Base-by-base conservation (phyloP, 2,329 filamentous ascomycete species). In the Talaromyces amestolkiae region DNA sequence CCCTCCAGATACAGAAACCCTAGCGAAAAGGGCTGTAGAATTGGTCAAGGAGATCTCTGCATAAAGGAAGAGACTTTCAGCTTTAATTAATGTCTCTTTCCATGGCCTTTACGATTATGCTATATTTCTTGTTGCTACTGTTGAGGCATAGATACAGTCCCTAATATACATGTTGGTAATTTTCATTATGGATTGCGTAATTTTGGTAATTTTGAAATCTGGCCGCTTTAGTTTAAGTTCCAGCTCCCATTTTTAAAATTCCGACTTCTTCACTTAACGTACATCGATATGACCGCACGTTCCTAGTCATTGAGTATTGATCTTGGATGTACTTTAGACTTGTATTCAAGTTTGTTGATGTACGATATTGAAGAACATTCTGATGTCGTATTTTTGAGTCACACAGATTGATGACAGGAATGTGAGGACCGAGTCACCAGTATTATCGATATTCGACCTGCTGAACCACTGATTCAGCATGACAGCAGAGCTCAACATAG, bases 1-100 rank as follows among this genome's bases (percentile, higher is more conserved):
- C 43, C 65, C 65, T 54, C 65, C 65, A n/a, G 65, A 66, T 60
- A 66, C 78, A 1, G 75, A 77, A 53, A 66, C 79, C 5, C 75
- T 83, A 58, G 77, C 80, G 2, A 75, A 83, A 58, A 78, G 77
- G 68, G 74, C 77, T 3, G 77, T 83, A 64, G 75, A 77, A 62
- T 71, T 83, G 41, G 74, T 81, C 35, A 73, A 78, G 66, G 76
- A 66, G 41, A 31, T 61, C n/a, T 53, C 24, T n/a, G 17, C 3
- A 17, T 24, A 58, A 19, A 41, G 9, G 11, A 24, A 8, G 15
- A 53, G 17, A 9, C 27, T 9, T 33, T 31, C 22, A 31, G 10
- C 19, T 24, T 24, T 11, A 24, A 47, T 47, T 11, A 13, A 11
- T 47, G 15, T 47, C 22, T 15, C 10, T 22, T 19, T 2, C 22